phyloP scores from a whole-genome alignment of 164 flowering plant genomes.

The Protea cynaroides region DNA sequence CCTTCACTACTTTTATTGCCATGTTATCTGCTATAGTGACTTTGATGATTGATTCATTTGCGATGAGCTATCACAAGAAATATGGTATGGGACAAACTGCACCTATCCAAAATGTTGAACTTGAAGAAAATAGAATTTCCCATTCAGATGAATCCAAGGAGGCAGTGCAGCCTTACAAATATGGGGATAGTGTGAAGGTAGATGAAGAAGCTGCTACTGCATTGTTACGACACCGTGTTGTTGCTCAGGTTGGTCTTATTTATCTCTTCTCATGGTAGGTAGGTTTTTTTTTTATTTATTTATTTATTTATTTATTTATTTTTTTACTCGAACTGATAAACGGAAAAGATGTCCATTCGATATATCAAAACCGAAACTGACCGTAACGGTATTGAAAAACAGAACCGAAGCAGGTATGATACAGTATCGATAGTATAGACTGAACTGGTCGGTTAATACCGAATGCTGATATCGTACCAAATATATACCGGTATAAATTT shows the following conservation, averaged over 20 bases:
- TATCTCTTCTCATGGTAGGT: too few species aligned
- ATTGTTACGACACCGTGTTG: conserved; percentile 24
- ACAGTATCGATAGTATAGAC: too few species aligned
- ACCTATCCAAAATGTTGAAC: conserved; percentile 8
- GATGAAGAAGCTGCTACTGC: conserved; percentile 1
- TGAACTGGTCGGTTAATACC: too few species aligned
- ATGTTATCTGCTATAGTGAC: conserved; percentile 27
- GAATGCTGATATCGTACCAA: too few species aligned
- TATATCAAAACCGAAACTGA: too few species aligned
- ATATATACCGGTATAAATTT: too few species aligned
- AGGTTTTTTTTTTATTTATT: too few species aligned
- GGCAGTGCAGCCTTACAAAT: conserved; percentile 8
- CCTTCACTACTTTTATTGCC: conserved; percentile 25
- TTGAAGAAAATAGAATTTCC: conserved; percentile 1
- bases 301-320: not conserved
- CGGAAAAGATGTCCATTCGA: too few species aligned
- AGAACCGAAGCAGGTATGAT: too few species aligned
- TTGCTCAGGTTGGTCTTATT: conserved; percentile 28
- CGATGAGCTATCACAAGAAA: conserved; percentile 19
- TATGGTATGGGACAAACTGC: not conserved
- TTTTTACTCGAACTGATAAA: too few species aligned
- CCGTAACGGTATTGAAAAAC: too few species aligned
- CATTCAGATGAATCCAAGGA: not conserved
- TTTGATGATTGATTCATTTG: conserved; percentile 29
- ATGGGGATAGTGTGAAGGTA: conserved; percentile 7